Evolutionary conservation across 495 filamentous ascomycete genomes (phyloP).

Genomic region (Bacidia gigantensis): DNA sequence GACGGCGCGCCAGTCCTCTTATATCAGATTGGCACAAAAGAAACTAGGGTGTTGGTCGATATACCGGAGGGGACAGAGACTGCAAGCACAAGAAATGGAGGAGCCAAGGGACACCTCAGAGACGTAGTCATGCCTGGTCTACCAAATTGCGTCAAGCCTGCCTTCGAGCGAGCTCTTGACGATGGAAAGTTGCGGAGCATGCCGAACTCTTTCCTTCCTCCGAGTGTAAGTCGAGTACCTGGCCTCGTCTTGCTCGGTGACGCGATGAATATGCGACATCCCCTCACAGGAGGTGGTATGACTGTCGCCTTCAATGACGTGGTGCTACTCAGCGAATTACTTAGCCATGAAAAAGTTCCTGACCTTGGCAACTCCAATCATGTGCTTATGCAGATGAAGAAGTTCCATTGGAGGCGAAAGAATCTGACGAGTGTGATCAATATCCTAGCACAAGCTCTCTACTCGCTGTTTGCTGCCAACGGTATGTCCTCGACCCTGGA

Average conservation of each 20-base stretch:
- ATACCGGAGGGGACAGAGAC: constrained; percentile 69
- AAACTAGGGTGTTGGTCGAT: constrained; percentile 83
- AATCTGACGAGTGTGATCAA: constrained; percentile 75
- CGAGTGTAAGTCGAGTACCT: constrained; percentile 51
- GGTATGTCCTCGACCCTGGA: constrained; percentile 27
- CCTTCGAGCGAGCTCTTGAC: constrained; percentile 63
- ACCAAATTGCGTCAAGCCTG: constrained; percentile 55
- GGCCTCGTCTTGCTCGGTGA: constrained; percentile 79
- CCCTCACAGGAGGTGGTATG: constrained; percentile 89
- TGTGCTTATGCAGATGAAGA: constrained; percentile 53
- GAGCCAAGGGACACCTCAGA: constrained; percentile 66
- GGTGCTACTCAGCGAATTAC: constrained; percentile 54
- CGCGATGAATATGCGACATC: constrained; percentile 94
- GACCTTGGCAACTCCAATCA: constrained; percentile 48
- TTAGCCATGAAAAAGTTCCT: constrained; percentile 52
- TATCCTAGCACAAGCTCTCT: constrained; percentile 85
- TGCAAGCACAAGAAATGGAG: constrained; percentile 55
- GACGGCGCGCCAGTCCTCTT: constrained; percentile 70
- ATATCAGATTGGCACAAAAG: constrained; percentile 93
- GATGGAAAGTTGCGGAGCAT: constrained; percentile 61
- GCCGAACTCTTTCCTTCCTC: constrained; percentile 87
- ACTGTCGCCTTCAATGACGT: constrained; percentile 88
- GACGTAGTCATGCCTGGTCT: constrained; percentile 67
- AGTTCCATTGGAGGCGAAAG: constrained; percentile 85
- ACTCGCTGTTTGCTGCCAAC: constrained; percentile 78